Conservation (phyloP, 164 flowering plant genomes). For the Macadamia tetraphylla region DNA sequence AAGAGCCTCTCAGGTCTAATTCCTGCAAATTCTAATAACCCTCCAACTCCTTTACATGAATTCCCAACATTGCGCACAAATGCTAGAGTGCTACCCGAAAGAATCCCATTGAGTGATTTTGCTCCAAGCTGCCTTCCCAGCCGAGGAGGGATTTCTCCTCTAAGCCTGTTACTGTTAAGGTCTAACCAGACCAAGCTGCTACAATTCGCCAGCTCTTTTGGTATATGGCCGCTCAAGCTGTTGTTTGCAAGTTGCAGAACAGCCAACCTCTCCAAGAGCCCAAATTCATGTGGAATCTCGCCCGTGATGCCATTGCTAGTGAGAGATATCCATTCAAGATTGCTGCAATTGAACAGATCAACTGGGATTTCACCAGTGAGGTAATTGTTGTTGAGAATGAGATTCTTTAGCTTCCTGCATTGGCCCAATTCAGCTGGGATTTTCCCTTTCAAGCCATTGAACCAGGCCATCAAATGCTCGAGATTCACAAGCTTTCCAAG, state of each 20-base stretch:
- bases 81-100: constrained; percentile 68
- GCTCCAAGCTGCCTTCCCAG: constrained; percentile 72
- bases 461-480: constrained; percentile 87
- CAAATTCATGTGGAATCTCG: constrained; percentile 52
- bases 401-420: constrained; percentile 56
- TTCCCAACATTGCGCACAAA: constrained; percentile 82
- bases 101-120: constrained; percentile 57
- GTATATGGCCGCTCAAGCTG: constrained; percentile 64
- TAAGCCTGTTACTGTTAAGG: constrained; percentile 61
- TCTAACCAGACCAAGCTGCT: constrained; percentile 87
- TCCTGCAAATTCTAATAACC: constrained; percentile 81
- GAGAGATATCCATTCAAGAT: constrained; percentile 85
- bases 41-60: constrained; percentile 86
- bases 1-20: constrained; percentile 72
- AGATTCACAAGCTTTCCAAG: constrained; percentile 63
- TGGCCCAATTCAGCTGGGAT: constrained; percentile 74
- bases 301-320: constrained; percentile 74
- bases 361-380: constrained; percentile 58
- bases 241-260: constrained; percentile 83
- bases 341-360: constrained; percentile 49
- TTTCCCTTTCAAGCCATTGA: constrained; percentile 60
- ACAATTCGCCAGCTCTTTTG: constrained; percentile 62
- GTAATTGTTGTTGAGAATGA: constrained; percentile 71
- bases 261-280: constrained; percentile 53
- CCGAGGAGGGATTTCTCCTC: constrained; percentile 67